phyloP scores from a whole-genome alignment of 495 filamentous ascomycete genomes.

The Lentithecium fluviatile region DNA sequence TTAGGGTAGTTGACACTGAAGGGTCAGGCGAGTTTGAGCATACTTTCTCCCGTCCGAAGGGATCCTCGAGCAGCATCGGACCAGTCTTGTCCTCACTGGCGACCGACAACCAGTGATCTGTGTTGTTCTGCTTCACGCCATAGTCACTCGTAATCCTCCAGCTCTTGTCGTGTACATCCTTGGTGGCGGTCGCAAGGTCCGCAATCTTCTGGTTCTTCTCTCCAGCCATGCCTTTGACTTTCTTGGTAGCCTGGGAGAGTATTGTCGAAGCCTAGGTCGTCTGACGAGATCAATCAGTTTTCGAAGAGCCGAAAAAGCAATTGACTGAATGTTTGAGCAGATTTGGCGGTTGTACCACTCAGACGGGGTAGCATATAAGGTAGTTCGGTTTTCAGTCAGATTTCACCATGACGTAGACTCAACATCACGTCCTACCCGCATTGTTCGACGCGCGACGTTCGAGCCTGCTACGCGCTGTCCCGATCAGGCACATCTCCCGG shows the following conservation, averaged over 20 bases:
- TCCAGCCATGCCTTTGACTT: conserved; percentile 8
- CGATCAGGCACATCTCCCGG: background rate
- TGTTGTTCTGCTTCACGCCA: conserved; percentile 70
- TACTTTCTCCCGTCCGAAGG: conserved; percentile 75
- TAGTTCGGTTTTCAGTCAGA: too few relatives aligned
- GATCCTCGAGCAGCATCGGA: conserved; percentile 78
- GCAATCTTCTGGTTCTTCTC: conserved; percentile 31
- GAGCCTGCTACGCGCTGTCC: background rate
- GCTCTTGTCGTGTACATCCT: conserved; percentile 42
- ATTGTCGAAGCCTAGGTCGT: conserved; percentile 17
- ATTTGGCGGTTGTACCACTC: background rate
- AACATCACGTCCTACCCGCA: background rate
- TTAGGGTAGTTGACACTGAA: background rate
- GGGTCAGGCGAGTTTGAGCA: background rate
- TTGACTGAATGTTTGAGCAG: background rate
- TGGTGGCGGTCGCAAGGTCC: conserved; percentile 33
- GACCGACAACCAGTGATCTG: conserved; percentile 77
- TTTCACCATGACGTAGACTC: background rate
- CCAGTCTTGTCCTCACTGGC: conserved; percentile 61
- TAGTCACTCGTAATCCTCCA: conserved; percentile 69
- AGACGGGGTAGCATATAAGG: background rate
- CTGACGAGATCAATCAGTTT: background rate
- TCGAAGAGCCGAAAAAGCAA: background rate
- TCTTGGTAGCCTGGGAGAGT: conserved; percentile 15
- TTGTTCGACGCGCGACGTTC: background rate